Conservation (phyloP, 2,329 filamentous ascomycete species). For the Aspergillus puulaauensis region DNA sequence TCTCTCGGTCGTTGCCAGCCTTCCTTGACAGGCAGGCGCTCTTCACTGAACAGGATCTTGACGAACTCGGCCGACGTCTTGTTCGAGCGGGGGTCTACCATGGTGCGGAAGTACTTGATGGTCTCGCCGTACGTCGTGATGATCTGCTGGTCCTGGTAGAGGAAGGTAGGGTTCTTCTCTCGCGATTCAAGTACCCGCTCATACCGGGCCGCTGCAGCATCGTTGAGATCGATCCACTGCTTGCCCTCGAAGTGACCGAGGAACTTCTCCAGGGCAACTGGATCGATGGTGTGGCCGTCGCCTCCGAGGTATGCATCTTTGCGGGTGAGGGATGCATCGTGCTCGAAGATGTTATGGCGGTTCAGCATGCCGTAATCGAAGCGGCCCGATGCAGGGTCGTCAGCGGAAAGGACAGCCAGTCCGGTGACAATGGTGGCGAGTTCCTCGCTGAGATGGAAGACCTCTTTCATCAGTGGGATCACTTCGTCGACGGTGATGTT, state of each 20-base stretch:
- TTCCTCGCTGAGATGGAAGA: conserved; percentile 4
- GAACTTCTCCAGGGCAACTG: background rate
- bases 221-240: conserved; percentile 6
- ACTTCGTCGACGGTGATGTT: background rate
- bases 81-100: conserved; percentile 3
- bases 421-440: conserved; percentile 1
- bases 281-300: conserved; percentile 1
- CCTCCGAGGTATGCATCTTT: conserved; percentile 1
- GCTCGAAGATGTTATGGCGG: conserved; percentile 5
- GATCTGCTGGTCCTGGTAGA: conserved; percentile 1
- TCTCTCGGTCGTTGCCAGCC: background rate
- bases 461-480: background rate
- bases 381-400: background rate
- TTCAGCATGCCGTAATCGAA: background rate
- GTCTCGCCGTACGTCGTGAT: conserved; percentile 1
- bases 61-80: background rate
- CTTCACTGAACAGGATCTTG: background rate
- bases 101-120: conserved; percentile 6
- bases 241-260: background rate
- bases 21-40: conserved; percentile 4
- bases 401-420: background rate
- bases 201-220: conserved; percentile 2
- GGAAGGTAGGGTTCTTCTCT: background rate
- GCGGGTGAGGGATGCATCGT: conserved; percentile 4
- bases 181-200: background rate